Conservation (phyloP, 352 stramenopile genomes). For the Elongisporangium prolatum region DNA sequence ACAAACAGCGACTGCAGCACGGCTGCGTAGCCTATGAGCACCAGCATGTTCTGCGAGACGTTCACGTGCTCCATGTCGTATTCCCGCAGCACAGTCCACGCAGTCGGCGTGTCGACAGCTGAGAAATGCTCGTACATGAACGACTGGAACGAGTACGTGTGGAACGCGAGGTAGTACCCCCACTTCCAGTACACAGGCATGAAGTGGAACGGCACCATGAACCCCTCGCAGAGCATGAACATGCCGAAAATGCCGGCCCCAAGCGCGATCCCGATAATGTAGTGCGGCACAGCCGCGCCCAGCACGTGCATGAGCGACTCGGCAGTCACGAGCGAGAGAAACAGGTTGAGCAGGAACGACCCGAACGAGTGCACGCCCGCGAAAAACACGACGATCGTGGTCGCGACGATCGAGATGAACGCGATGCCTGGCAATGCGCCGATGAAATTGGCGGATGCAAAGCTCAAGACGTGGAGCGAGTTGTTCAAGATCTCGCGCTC, state of each 20-base stretch:
- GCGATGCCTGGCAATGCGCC: slow-evolving; percentile 54
- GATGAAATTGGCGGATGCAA: slow-evolving; percentile 75
- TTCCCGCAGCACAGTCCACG: slow-evolving; percentile 20
- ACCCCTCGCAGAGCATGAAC: slow-evolving; percentile 87
- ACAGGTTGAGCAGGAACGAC: slow-evolving; percentile 68
- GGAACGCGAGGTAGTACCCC: slow-evolving; percentile 85
- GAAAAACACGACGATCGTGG: slow-evolving; percentile 42
- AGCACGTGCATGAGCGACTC: slow-evolving; percentile 83
- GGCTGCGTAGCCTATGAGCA: slow-evolving; percentile 42
- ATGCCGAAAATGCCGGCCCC: slow-evolving; percentile 79
- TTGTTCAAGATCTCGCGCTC: slow-evolving; percentile 77
- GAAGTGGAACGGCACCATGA: slow-evolving; percentile 59
- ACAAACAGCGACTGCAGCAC: slow-evolving; percentile 48
- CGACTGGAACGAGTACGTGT: slow-evolving; percentile 82
- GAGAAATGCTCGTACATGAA: slow-evolving; percentile 86
- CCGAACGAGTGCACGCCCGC: slow-evolving; percentile 52
- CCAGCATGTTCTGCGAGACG: slow-evolving; percentile 46
- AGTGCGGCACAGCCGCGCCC: slow-evolving; percentile 72
- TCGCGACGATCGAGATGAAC: slow-evolving; percentile 57
- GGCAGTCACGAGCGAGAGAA: slow-evolving; percentile 66
- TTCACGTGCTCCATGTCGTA: slow-evolving; percentile 64
- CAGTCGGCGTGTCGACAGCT: slow-evolving; percentile 10
- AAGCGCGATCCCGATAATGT: slow-evolving; percentile 85
- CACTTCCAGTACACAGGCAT: slow-evolving; percentile 80
- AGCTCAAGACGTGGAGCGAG: slow-evolving; percentile 67